These are phyloP conservation scores for Pichia pseudocactophila DNA, from an alignment of 805 yeast genomes.

Conservation along the genomic window DNA sequence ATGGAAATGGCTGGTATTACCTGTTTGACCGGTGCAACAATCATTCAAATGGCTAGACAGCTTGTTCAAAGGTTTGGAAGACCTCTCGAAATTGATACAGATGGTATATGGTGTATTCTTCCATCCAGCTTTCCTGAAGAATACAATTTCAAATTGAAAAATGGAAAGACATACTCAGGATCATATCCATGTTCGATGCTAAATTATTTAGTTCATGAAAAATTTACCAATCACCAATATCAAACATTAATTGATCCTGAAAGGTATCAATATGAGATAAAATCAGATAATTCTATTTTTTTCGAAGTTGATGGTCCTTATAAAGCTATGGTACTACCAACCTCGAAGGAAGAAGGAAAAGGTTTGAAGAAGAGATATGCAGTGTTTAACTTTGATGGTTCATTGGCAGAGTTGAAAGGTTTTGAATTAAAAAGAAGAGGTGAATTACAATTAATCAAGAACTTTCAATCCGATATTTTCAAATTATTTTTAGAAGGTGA, in stretches of 20 bases:
- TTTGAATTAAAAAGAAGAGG: slow-evolving; percentile 96
- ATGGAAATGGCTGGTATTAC: slow-evolving; percentile 99
- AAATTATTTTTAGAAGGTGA: slow-evolving; percentile 83
- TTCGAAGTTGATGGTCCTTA: slow-evolving; percentile 99
- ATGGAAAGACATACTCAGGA: slow-evolving; percentile 67
- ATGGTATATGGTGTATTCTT: slow-evolving; percentile 98
- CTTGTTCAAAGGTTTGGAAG: slow-evolving; percentile 89
- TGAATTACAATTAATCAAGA: slow-evolving; percentile 84
- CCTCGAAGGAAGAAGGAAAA: slow-evolving; percentile 95
- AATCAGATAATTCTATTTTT: slow-evolving; percentile 87
- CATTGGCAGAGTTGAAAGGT: slow-evolving; percentile 92
- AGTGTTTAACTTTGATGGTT: slow-evolving; percentile 90
- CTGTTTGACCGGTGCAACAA: slow-evolving; percentile 95
- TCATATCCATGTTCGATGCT: slow-evolving; percentile 96
- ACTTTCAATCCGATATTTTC: slow-evolving; percentile 91
- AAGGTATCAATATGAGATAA: slow-evolving; percentile 59
- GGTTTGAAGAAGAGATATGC: slow-evolving; percentile 95
- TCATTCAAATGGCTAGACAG: slow-evolving; percentile 92
- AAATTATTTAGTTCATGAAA: slow-evolving; percentile 83
- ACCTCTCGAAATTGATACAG: slow-evolving; percentile 94
- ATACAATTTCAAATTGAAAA: slow-evolving; percentile 55
- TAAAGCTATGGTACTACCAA: slow-evolving; percentile 93
- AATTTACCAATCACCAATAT: slow-evolving; percentile 90
- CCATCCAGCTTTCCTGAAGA: slow-evolving; percentile 93
- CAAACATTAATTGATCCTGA: slow-evolving; percentile 74